Conservation (phyloP, 305 asterid genomes). For the Plantago coronopus region DNA sequence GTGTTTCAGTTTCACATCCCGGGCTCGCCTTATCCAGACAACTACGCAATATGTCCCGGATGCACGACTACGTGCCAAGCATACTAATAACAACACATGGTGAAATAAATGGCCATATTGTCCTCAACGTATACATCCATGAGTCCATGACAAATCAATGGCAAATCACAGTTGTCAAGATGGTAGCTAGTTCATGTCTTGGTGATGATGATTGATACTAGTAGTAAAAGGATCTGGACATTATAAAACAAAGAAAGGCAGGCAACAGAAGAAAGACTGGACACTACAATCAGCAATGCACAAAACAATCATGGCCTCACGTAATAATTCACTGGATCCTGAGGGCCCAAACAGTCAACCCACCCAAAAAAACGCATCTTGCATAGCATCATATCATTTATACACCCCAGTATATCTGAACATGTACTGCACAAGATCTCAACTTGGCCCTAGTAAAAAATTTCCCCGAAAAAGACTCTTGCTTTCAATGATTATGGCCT, state of each 20-base stretch:
- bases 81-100: background rate
- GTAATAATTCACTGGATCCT: slow-evolving; percentile 15
- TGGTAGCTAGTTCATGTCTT: slow-evolving; percentile 3
- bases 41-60: no score
- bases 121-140: background rate
- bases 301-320: slow-evolving; percentile 9
- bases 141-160: background rate
- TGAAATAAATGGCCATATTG: background rate
- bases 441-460: slow-evolving; percentile 9
- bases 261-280: no score
- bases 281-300: slow-evolving; percentile 8
- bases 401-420: background rate
- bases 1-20: no score
- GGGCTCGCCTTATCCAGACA: no score
- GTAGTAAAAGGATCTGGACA: background rate
- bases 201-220: no score
- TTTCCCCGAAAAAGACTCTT: slow-evolving; percentile 14
- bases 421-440: slow-evolving; percentile 17
- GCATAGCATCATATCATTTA: slow-evolving; percentile 5
- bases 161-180: slow-evolving; percentile 19
- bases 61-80: background rate
- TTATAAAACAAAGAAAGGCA: background rate
- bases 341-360: slow-evolving; percentile 21
- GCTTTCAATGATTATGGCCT: slow-evolving; percentile 14
- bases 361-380: slow-evolving; percentile 15